Evolutionary conservation across 257 asterid species (phyloP).

Genomic region (Fraxinus pennsylvanica): DNA sequence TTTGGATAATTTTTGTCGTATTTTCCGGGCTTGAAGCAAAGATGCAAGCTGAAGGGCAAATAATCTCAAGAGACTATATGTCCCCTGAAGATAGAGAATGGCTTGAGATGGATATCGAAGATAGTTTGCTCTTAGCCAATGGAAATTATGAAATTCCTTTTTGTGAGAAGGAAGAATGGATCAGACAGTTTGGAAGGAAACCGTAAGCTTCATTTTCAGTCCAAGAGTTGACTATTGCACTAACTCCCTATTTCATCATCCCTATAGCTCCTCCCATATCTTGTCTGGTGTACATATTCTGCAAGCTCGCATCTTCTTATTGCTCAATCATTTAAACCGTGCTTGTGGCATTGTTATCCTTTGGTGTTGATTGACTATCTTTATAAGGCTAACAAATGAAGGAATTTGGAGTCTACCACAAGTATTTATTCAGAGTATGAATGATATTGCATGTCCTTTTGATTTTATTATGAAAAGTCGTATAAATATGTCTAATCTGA

Average conservation of each 20-base stretch:
- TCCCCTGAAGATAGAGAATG: slow-evolving; percentile 91
- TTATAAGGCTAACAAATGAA: neutral
- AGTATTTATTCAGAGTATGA: slow-evolving; percentile 17
- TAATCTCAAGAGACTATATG: slow-evolving; percentile 84
- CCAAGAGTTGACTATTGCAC: slow-evolving; percentile 13
- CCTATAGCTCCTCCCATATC: neutral
- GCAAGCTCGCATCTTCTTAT: slow-evolving; percentile 12
- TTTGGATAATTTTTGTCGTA: slow-evolving; percentile 22
- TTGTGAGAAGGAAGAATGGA: slow-evolving; percentile 80
- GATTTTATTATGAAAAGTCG: neutral
- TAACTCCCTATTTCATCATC: neutral
- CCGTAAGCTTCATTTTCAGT: slow-evolving; percentile 67
- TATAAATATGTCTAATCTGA: neutral
- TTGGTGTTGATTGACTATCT: neutral
- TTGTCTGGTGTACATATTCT: neutral
- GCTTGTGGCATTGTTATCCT: neutral
- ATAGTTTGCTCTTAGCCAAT: slow-evolving; percentile 54
- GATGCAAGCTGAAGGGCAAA: slow-evolving; percentile 87
- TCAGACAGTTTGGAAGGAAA: slow-evolving; percentile 63
- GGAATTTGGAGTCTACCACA: neutral
- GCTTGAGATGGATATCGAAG: slow-evolving; percentile 97
- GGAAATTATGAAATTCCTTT: slow-evolving; percentile 73
- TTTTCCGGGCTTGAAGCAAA: slow-evolving; percentile 78
- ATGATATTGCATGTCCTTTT: neutral
- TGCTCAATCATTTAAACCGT: neutral